Evolutionary conservation across 2,329 filamentous ascomycete genomes (phyloP), one percentile per base, ranked within the genome.

Genomic region (Botrytis hyacinthi): DNA sequence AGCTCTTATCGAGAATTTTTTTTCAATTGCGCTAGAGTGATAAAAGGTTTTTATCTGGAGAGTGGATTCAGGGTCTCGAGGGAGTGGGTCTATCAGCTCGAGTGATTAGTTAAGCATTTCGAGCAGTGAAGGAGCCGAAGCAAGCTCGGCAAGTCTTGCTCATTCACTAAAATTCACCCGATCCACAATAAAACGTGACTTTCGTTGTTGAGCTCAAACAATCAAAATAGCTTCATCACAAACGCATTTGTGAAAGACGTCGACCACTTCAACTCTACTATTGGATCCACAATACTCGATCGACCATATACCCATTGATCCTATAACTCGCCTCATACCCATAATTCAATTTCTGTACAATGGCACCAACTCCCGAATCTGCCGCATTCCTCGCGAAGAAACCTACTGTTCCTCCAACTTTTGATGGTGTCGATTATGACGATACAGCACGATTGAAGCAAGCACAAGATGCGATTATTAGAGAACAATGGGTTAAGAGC

Each of bases 401-500:
- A 87, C 93, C 93, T 75, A 90, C 87, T 76, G 93, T 96, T 73
- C 87, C 92, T 76, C 91, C 93, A 51, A 94, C 92, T 74, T 96
- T 96, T 83, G 93, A 94, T 80, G 93, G 93, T 78, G 93, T 96
- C 81, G 91, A 95, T 85, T 96, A 92, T 85, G 91, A 95, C 78
- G 92, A 96, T 85, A 94, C 91, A 82, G 89, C 89, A 82, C 89
- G 90, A 78, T 86, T 96, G 82, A 96, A 95, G 86, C 90, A 90
- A 75, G 93, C 93, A 71, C 93, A 95, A 82, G 93, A 96, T 82
- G 88, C 93, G 77, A 88, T 96, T 73, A 89, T 96, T 79, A 88
- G 93, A 76, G 93, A 96, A 85, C 93, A 96, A 85, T 96, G 93
- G 93, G 92, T 96, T 74, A 90, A 90, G 82, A 91, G 91, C 82